Evolutionary conservation across 768 basidiomycete genomes (phyloP), one percentile per base, ranked within the genome.

Genomic region (Boletales sp.): DNA sequence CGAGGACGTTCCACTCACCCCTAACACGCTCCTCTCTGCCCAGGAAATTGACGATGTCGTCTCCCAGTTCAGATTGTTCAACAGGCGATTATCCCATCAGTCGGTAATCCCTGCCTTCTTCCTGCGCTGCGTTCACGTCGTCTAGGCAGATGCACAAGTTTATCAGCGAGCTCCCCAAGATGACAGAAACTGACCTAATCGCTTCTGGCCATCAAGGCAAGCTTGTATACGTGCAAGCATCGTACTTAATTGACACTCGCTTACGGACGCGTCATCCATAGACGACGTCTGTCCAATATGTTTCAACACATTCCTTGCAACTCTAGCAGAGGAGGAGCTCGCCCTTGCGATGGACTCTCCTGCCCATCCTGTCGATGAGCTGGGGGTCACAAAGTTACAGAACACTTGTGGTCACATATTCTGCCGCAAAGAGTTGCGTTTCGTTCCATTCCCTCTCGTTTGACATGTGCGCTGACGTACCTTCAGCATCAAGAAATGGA

Each of bases 271-370:
- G 44, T 44, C 45, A 36, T 39, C 18, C 47, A 15, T 47, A 90
- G 90, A 90, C 54, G 79, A 82, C 8, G 64, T 74, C 15, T 92
- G 90, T 60, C 79, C 89, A 11, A 87, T 92, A 56, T 92, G 90
- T 65, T 76, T 85, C 54, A 84, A 77, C 31, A 71, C 86, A 0
- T 83, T 84, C 58, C 72, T 77, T n/a, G 79, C 85, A 11, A 70
- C 86, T 15, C 64, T 91, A 19, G 78, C 87, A 1, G 86, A 90
- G 55, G 86, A 89, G 61, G 88, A 92, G 66, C 76, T 76, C 44
- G 86, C 86, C 1, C 59, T 70, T 19, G 89, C 75, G 8, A 86
- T 90, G 83, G 87, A 90, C 59, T 86, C 87, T 2, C 87, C 88
- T 5, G 86, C 87, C 9, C 78, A 85, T 52, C 78, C 86, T 14